A percentile compares a stretch with the other conserved stretches of the same genome.
Evolutionary conservation across 1,139 yeast species (phyloP).

Genomic region (Scheffersomyces cryptocercus): DNA sequence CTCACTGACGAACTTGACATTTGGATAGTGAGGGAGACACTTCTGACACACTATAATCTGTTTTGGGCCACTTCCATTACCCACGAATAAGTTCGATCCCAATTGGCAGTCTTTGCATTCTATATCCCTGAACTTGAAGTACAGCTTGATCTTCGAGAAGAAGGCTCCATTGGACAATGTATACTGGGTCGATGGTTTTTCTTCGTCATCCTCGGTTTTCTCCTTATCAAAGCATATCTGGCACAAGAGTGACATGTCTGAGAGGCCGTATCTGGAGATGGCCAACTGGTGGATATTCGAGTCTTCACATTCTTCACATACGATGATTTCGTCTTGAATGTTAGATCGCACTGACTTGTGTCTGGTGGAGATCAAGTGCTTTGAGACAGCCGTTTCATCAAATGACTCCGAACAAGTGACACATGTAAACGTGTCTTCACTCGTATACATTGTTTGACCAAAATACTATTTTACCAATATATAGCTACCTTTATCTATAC

Average conservation of each 20-base stretch:
- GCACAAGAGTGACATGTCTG: constrained; percentile 56
- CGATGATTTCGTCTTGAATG: constrained; percentile 39
- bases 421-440: constrained; percentile 21
- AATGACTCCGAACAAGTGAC: constrained; percentile 28
- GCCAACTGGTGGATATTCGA: constrained; percentile 55
- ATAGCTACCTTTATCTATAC: too few relatives aligned
- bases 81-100: constrained; percentile 42
- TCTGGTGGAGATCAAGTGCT: constrained; percentile 54
- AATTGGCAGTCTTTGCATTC: constrained; percentile 46
- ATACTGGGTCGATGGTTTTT: constrained; percentile 51
- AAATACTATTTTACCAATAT: too few relatives aligned
- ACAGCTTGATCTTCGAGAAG: constrained; percentile 48
- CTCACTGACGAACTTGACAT: constrained; percentile 41
- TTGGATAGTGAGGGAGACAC: constrained; percentile 30
- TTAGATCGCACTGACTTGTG: constrained; percentile 49
- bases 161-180: constrained; percentile 57
- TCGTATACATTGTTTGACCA: too few relatives aligned
- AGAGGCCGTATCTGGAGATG: constrained; percentile 55
- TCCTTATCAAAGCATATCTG: constrained; percentile 46
- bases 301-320: constrained; percentile 60
- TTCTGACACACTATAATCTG: constrained; percentile 39
- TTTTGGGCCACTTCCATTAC: constrained; percentile 14
- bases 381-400: constrained; percentile 25
- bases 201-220: constrained; percentile 42
- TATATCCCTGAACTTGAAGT: constrained; percentile 51